These are phyloP conservation scores for Hansenula sp. DNA, from an alignment of 1,139 yeast species.

Conservation along the genomic window DNA sequence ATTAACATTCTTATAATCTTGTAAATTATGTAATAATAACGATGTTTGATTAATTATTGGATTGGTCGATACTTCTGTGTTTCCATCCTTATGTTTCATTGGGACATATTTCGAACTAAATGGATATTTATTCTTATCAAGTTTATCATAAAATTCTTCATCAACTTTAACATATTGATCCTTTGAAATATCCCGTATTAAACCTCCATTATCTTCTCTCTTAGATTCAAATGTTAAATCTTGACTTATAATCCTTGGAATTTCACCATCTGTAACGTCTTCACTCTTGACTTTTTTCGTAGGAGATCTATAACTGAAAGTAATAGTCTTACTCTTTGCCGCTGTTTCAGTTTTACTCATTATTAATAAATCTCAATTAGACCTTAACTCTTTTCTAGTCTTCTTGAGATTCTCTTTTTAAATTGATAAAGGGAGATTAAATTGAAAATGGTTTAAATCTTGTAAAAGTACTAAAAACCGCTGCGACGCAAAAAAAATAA, in stretches of 20 bases:
- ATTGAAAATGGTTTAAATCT: no score
- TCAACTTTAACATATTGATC: neutral
- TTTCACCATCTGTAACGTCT: neutral
- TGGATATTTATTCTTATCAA: neutral
- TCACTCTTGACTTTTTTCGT: neutral
- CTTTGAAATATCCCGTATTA: neutral
- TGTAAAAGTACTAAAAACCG: no score
- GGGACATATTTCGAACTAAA: slow-evolving; percentile 1
- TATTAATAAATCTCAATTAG: neutral
- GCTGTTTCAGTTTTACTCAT: neutral
- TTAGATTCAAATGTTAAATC: neutral
- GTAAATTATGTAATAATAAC: neutral
- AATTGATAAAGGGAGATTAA: no score
- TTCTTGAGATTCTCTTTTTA: no score
- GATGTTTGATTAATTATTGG: neutral
- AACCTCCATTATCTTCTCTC: neutral
- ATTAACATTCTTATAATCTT: slow-evolving; percentile 4
- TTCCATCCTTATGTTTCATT: neutral
- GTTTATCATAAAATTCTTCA: neutral
- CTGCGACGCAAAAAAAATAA: no score
- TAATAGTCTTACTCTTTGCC: slow-evolving; percentile 3
- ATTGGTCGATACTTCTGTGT: neutral
- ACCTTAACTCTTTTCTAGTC: no score
- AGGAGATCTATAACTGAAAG: slow-evolving; percentile 6
- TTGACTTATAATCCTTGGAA: neutral